A percentile compares a stretch with the other conserved stretches of the same genome.
Conservation (phyloP, 2,329 filamentous ascomycete genomes). For the Aspergillus uvarum region DNA sequence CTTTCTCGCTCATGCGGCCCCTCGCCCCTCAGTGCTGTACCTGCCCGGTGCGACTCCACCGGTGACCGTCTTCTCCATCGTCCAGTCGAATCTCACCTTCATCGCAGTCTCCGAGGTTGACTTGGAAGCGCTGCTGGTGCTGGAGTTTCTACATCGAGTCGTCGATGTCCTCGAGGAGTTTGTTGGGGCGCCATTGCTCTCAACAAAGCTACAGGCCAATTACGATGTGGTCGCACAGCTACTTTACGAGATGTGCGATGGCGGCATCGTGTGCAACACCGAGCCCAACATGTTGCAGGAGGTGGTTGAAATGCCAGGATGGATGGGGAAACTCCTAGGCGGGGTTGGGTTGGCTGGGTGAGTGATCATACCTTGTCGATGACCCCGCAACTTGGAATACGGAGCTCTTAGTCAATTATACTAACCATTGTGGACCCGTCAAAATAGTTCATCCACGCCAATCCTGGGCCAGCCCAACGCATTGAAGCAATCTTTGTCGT, state of each 20-base stretch:
- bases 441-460: constrained; percentile 39
- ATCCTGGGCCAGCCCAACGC: constrained; percentile 41
- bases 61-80: constrained; percentile 82
- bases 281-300: constrained; percentile 92
- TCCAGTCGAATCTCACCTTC: constrained; percentile 84
- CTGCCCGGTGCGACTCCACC: constrained; percentile 78
- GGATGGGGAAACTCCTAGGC: constrained; percentile 83
- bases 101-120: constrained; percentile 82
- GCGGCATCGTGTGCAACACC: constrained; percentile 81
- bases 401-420: background rate
- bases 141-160: constrained; percentile 92
- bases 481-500: constrained; percentile 42
- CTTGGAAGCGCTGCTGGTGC: constrained; percentile 80
- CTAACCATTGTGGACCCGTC: background rate
- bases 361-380: constrained; percentile 10
- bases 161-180: constrained; percentile 94
- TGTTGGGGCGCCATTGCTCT: constrained; percentile 79
- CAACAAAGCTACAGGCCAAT: constrained; percentile 80
- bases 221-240: constrained; percentile 95
- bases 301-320: constrained; percentile 85
- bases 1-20: constrained; percentile 78
- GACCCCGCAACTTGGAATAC: background rate
- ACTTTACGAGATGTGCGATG: constrained; percentile 94
- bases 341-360: constrained; percentile 81
- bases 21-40: constrained; percentile 83